These are phyloP conservation scores for Phlebiopsis flavidoalba DNA, from an alignment of 768 basidiomycete genomes.

Conservation along the genomic window DNA sequence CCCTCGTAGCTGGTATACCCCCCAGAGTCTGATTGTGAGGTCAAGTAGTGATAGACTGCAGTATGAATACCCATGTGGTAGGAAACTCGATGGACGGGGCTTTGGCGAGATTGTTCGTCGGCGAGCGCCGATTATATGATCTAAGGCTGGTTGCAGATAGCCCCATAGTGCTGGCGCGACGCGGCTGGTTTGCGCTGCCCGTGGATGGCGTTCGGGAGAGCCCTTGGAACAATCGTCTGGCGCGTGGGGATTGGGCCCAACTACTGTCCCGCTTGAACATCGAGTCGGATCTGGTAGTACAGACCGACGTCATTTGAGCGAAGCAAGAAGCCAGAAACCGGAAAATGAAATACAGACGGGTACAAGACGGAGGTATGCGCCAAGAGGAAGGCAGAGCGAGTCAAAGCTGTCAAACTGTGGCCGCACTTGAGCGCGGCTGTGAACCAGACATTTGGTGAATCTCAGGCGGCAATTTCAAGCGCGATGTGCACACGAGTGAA, in stretches of 20 bases:
- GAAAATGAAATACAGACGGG: background rate
- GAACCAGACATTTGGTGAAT: no score
- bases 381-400: background rate
- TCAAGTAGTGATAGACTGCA: slow-evolving; percentile 78
- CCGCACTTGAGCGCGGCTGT: no score
- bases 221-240: slow-evolving; percentile 5
- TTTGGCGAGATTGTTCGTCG: slow-evolving; percentile 53
- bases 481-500: no score
- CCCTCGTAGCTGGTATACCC: slow-evolving; percentile 8
- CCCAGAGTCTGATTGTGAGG: slow-evolving; percentile 34
- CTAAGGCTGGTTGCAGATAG: slow-evolving; percentile 68
- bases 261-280: background rate
- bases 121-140: slow-evolving; percentile 73
- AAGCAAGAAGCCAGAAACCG: background rate
- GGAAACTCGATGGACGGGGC: slow-evolving; percentile 66
- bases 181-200: slow-evolving; percentile 63
- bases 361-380: background rate
- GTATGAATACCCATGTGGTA: slow-evolving; percentile 79
- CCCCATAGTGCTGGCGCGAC: slow-evolving; percentile 66
- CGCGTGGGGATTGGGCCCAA: background rate
- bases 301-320: background rate
- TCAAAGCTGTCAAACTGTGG: no score
- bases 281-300: background rate
- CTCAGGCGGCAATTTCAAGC: no score
- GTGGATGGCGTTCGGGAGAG: slow-evolving; percentile 26